Percentiles rank a stretch among this genome's conserved stretches.
Evolutionary conservation across 2,329 filamentous ascomycete species (phyloP).

Genomic region (Claviceps lovelessii): DNA sequence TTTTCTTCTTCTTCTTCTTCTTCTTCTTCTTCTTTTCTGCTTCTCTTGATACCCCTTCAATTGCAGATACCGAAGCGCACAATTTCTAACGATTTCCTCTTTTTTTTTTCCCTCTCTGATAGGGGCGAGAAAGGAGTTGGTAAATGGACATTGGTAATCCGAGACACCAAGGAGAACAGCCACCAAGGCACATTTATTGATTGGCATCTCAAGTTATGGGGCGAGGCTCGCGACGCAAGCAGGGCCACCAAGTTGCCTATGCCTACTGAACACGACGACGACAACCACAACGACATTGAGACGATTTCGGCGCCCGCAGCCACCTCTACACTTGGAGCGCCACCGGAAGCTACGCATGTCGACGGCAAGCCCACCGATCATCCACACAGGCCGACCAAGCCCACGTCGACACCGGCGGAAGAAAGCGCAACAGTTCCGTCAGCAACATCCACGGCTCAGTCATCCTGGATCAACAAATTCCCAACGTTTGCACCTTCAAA

Average conservation of each 20-base stretch:
- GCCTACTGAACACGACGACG: slow-evolving; percentile 70
- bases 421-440: not conserved
- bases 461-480: slow-evolving; percentile 70
- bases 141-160: slow-evolving; percentile 81
- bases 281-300: slow-evolving; percentile 55
- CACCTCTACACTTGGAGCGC: slow-evolving; percentile 33
- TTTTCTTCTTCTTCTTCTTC: no score
- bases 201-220: slow-evolving; percentile 91
- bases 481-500: slow-evolving; percentile 83
- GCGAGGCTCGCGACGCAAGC: slow-evolving; percentile 63
- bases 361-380: slow-evolving; percentile 43
- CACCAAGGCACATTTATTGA: slow-evolving; percentile 68
- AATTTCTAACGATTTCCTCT: not conserved
- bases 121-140: slow-evolving; percentile 82
- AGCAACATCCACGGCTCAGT: slow-evolving; percentile 24
- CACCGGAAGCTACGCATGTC: slow-evolving; percentile 23
- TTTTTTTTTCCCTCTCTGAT: not conserved
- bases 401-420: slow-evolving; percentile 7
- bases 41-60: not conserved
- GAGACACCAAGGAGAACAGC: slow-evolving; percentile 67
- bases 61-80: not conserved
- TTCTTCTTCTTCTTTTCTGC: no score
- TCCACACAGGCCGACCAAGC: slow-evolving; percentile 47
- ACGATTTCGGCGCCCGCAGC: slow-evolving; percentile 21
- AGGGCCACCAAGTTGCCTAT: slow-evolving; percentile 66